Percentiles rank a stretch among this genome's conserved stretches.
Conservation (phyloP, 2,329 filamentous ascomycete species). For the Aspergillus sp. region DNA sequence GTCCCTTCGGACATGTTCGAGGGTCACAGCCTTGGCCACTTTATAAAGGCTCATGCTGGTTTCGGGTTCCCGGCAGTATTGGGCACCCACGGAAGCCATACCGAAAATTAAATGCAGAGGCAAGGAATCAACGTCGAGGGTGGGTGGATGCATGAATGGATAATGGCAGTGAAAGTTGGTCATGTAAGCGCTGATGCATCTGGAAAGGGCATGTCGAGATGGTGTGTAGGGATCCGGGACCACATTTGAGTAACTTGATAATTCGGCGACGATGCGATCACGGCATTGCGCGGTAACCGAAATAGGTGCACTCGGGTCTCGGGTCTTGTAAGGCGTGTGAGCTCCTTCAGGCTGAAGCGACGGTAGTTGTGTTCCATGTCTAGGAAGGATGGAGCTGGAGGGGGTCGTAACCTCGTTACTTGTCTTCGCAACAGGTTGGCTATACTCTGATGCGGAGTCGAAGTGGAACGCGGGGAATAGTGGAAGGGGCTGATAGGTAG, state of each 20-base stretch:
- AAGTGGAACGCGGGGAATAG: conserved; percentile 33
- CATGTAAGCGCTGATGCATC: conserved; percentile 36
- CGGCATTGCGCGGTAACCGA: conserved; percentile 35
- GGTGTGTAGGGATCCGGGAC: conserved; percentile 29
- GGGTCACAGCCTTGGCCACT: conserved; percentile 33
- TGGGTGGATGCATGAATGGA: conserved; percentile 36
- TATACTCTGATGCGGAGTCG: conserved; percentile 26
- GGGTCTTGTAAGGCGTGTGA: conserved; percentile 25
- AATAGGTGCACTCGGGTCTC: conserved; percentile 31
- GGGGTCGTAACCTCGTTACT: conserved; percentile 22
- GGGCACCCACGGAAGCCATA: conserved; percentile 36
- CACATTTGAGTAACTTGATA: conserved; percentile 31
- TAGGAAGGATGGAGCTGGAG: conserved; percentile 34
- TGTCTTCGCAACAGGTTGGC: conserved; percentile 22
- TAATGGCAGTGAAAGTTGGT: conserved; percentile 38
- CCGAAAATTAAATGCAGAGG: conserved; percentile 30
- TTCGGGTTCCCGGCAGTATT: conserved; percentile 37
- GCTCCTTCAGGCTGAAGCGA: conserved; percentile 36
- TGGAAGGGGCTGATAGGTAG: conserved; percentile 36
- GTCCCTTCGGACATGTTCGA: conserved; percentile 34
- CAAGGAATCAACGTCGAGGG: conserved; percentile 29
- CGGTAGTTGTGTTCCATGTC: conserved; percentile 35
- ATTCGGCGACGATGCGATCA: conserved; percentile 26
- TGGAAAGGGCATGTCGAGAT: conserved; percentile 36
- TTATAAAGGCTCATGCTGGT: conserved; percentile 35